These are phyloP conservation scores for Fremontodendron californicum DNA, from an alignment of 345 rosid genomes.

Conservation along the genomic window DNA sequence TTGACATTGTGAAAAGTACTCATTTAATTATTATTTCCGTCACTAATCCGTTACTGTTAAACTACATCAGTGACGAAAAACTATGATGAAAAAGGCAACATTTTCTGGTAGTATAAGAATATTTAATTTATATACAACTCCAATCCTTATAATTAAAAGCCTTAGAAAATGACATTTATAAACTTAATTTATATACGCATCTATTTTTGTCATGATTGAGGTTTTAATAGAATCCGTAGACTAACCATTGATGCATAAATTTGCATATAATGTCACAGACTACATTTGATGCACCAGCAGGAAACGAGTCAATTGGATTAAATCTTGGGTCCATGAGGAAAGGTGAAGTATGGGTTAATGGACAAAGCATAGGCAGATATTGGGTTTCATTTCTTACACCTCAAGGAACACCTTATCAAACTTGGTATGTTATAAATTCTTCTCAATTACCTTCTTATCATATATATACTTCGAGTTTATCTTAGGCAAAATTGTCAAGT, in stretches of 20 bases:
- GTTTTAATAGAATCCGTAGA: neutral
- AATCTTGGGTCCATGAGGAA: conserved; percentile 55
- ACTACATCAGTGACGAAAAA: too few relatives aligned
- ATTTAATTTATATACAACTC: neutral
- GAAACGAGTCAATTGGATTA: conserved; percentile 35
- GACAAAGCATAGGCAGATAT: conserved; percentile 48
- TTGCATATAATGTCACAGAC: conserved; percentile 26
- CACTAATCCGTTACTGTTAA: too few relatives aligned
- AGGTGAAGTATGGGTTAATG: conserved; percentile 60
- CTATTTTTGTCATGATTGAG: neutral
- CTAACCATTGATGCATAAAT: neutral
- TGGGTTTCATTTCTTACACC: conserved; percentile 57
- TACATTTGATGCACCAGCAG: conserved; percentile 38
- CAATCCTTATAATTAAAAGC: neutral
- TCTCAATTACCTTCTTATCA: neutral
- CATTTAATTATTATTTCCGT: too few relatives aligned
- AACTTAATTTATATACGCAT: neutral
- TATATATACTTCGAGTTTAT: neutral
- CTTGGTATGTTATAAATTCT: conserved; percentile 32
- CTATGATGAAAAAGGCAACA: too few relatives aligned
- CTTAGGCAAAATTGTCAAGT: neutral
- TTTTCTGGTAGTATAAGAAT: too few relatives aligned
- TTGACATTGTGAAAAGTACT: too few relatives aligned
- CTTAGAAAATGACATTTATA: neutral
- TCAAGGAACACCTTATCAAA: conserved; percentile 60